Evolutionary conservation across 768 basidiomycete species (phyloP).

Genomic region (Boletus pseudo-olivaceus): DNA sequence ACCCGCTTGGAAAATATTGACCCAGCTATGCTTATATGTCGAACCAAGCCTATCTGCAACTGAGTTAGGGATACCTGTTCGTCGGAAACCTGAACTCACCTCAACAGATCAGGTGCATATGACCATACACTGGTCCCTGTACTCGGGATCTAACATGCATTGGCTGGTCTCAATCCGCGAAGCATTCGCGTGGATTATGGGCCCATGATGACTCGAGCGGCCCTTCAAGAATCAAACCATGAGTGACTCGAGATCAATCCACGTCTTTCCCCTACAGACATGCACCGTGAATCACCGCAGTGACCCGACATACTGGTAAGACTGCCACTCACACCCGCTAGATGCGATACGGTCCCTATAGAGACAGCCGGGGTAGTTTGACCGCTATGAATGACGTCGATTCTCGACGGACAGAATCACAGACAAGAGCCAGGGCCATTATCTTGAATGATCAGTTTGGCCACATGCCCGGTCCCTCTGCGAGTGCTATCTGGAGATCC

Average conservation of each 20-base stretch:
- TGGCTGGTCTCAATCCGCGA: background rate
- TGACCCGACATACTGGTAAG: background rate
- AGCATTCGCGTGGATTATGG: background rate
- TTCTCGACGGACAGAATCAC: background rate
- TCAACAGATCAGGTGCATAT: background rate
- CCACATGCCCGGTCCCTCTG: background rate
- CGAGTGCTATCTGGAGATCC: background rate
- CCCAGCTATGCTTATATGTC: background rate
- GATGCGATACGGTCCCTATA: background rate
- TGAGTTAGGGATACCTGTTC: background rate
- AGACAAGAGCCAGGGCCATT: background rate
- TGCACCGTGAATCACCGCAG: background rate
- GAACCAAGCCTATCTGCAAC: background rate
- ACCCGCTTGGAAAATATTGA: background rate
- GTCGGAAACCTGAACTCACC: background rate
- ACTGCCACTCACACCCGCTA: background rate
- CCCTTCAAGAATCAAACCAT: background rate
- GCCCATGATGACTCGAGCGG: background rate
- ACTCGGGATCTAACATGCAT: background rate
- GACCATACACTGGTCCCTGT: background rate
- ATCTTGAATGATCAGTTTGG: too few species aligned
- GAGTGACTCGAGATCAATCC: background rate
- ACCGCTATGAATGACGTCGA: background rate
- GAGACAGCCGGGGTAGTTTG: background rate
- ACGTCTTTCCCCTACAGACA: background rate